Conservation (phyloP, 352 stramenopile species). For the Globisporangium middletonii region DNA sequence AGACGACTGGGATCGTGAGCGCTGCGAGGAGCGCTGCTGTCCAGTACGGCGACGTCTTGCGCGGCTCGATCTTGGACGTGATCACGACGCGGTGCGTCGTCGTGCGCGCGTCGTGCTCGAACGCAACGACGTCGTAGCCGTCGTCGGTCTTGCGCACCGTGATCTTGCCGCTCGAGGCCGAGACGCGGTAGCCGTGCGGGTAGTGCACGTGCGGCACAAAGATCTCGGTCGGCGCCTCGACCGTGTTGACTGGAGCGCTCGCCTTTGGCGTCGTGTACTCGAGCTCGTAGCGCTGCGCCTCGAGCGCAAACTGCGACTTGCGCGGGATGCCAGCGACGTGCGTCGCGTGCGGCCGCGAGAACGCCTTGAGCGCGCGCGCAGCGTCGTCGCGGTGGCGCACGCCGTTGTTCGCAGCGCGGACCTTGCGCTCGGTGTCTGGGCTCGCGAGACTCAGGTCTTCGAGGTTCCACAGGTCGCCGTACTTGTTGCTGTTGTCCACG, state of each 20-base stretch:
- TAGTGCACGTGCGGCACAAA: constrained; percentile 78
- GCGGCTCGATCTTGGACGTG: constrained; percentile 28
- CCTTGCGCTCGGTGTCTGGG: constrained; percentile 9
- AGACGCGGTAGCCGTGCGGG: constrained; percentile 45
- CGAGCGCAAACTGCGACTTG: constrained; percentile 58
- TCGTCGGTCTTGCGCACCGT: constrained; percentile 31
- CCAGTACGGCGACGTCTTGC: constrained; percentile 13
- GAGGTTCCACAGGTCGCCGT: constrained; percentile 82
- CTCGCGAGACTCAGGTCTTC: constrained; percentile 85
- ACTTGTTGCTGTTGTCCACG: constrained; percentile 67
- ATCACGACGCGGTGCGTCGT: constrained; percentile 33
- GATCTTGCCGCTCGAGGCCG: constrained; percentile 53
- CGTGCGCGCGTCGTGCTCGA: constrained; percentile 36
- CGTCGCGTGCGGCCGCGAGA: constrained; percentile 58
- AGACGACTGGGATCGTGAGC: constrained; percentile 22
- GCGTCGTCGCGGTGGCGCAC: constrained; percentile 12
- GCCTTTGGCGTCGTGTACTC: constrained; percentile 41
- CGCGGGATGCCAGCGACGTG: constrained; percentile 58
- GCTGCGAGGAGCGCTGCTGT: constrained; percentile 3
- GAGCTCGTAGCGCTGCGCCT: constrained; percentile 45
- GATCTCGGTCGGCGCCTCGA: constrained; percentile 39
- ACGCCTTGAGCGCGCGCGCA: constrained; percentile 45
- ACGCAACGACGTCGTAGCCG: constrained; percentile 56
- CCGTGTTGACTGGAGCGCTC: background rate
- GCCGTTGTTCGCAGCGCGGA: background rate